phyloP scores from a whole-genome alignment of 2,329 filamentous ascomycete species.

The Scopulariopsis brevicaulis region DNA sequence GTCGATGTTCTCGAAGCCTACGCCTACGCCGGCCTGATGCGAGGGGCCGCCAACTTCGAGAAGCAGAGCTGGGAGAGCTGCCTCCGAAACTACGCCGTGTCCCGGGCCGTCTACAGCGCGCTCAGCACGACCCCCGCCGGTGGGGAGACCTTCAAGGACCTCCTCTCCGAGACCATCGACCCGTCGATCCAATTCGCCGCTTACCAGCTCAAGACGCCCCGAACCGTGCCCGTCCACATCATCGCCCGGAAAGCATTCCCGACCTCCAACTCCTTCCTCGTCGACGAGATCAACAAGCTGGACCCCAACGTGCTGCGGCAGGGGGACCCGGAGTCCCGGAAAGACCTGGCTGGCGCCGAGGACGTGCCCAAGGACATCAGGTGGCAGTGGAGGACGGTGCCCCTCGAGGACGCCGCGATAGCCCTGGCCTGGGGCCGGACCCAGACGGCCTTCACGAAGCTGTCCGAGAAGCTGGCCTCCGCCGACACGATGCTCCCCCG shows the following conservation, averaged over 20 bases:
- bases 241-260: conserved; percentile 76
- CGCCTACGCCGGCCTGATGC: conserved; percentile 69
- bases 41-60: conserved; percentile 73
- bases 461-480: conserved; percentile 35
- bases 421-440: conserved; percentile 71
- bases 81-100: conserved; percentile 62
- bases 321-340: conserved; percentile 19
- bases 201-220: conserved; percentile 79
- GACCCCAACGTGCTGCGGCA: conserved; percentile 58
- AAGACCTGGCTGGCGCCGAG: conserved; percentile 35
- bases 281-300: conserved; percentile 56
- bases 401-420: conserved; percentile 87
- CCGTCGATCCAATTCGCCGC: conserved; percentile 90
- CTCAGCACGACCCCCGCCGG: conserved; percentile 50
- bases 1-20: conserved; percentile 73
- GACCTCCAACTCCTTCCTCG: conserved; percentile 46
- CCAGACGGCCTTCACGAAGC: conserved; percentile 34
- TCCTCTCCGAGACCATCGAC: conserved; percentile 77
- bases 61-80: conserved; percentile 77
- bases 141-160: conserved; percentile 74
- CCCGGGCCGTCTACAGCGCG: conserved; percentile 73
- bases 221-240: conserved; percentile 68
- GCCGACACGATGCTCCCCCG: conserved; percentile 33
- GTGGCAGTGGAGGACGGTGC: conserved; percentile 78
- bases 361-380: conserved; percentile 62